phyloP scores from a whole-genome alignment of 495 filamentous ascomycete species.

The Cercophora sp. region DNA sequence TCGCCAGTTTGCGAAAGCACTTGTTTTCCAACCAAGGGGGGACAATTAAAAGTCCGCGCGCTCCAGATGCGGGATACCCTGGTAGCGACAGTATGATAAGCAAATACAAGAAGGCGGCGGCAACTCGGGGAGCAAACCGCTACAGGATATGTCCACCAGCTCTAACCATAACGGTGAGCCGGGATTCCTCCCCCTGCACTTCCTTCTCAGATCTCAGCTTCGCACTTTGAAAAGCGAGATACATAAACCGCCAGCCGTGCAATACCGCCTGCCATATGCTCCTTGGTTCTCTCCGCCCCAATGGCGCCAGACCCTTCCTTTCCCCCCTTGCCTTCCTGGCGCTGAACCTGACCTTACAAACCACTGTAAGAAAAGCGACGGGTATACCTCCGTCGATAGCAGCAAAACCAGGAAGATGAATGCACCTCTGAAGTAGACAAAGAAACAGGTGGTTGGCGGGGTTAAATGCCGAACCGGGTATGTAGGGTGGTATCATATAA shows the following conservation, averaged over 20 bases:
- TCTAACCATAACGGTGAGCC: not conserved
- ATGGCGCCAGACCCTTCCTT: not conserved
- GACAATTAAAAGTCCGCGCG: too few species aligned
- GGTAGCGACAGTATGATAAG: not conserved
- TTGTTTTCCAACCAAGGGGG: too few species aligned
- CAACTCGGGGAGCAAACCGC: not conserved
- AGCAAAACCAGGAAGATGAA: too few species aligned
- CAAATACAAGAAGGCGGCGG: not conserved
- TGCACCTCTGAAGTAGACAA: too few species aligned
- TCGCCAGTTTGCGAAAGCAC: too few species aligned
- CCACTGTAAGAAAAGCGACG: slow-evolving; percentile 5
- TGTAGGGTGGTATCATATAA: slow-evolving; percentile 13
- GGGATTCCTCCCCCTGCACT: too few species aligned
- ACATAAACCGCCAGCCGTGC: slow-evolving; percentile 1
- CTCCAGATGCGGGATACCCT: too few species aligned
- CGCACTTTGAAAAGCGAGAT: not conserved
- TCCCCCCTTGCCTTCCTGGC: not conserved
- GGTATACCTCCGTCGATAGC: too few species aligned
- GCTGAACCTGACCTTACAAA: slow-evolving; percentile 5
- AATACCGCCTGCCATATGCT: not conserved
- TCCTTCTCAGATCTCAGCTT: not conserved
- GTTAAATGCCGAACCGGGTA: too few species aligned
- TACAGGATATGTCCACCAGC: not conserved
- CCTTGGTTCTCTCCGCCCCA: not conserved
- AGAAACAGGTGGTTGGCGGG: too few species aligned